Evolutionary conservation across 2,329 filamentous ascomycete genomes (phyloP), one percentile per base, ranked within the genome.

Genomic region (Cordyceps pruinosa): DNA sequence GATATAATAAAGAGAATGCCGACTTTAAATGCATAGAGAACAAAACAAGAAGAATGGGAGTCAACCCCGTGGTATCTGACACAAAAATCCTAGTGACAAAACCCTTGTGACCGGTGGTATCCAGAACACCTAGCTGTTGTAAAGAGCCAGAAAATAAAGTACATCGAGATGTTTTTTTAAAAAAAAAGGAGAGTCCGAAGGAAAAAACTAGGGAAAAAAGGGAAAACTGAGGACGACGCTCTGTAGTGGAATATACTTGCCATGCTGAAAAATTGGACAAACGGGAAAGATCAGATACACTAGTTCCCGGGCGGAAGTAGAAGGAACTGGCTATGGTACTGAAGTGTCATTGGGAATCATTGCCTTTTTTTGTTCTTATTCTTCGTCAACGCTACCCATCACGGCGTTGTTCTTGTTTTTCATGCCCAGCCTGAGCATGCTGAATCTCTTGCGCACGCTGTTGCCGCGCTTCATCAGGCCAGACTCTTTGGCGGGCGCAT

Each of bases 361-460:
- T 28, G 45, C 53, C 44, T 42, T 8, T 19, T 44, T 13, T 34
- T 65, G 66, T 61, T 66, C 62, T 73, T 74, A 81, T 69, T 83
- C 81, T 67, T 84, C 81, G 56, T 81, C 75, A 60, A 84, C 68
- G 61, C 78, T 79, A 54, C 75, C 75, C 80, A 83, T 82, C 59
- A 73, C 66, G 28, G 70, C 76, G 60, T 70, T 76, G 49, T 70
- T 74, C 69, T 83, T 86, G 66, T 75, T 75, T 73, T 88, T 90
- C 69, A 85, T 86, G 30, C 87, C 86, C 51, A 91, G 78, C 69
- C 87, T 89, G 66, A 95, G 76, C 65, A 91, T 76, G 69, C 89
- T 94, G 62, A 95, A 77, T 66, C 90, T 76, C 74, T 90, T 93
- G 72, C 86, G 84, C 62, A 95, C 82, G 58, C 85, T 87, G 35